Evolutionary conservation across 768 basidiomycete species (phyloP), one percentile per base, ranked within the genome.

Genomic region (Termitomyces sp.): DNA sequence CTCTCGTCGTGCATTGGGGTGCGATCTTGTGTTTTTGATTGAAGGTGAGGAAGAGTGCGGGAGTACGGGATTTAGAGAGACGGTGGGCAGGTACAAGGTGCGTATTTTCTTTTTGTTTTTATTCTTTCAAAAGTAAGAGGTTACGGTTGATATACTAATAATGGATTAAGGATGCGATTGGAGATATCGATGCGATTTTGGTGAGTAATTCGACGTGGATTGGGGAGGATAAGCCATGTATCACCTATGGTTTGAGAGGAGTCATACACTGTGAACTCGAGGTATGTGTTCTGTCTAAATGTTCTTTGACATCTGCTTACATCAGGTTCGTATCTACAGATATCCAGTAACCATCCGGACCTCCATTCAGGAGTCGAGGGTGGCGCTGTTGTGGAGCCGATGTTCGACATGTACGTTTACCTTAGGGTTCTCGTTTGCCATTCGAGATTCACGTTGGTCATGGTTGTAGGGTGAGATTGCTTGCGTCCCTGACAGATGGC

Each of bases 41-140:
- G 97, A 99, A 74, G 97, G 97, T 0, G 96, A 98, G 71, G 97
- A 97, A 71, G 97, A 99, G 72, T 86, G 86, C n/a, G 96, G 96
- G 1, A 96, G 94, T 70, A 73, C 80, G 5, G 94, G 96, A 0
- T 96, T 99, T 68, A 81, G 77, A 43, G 85, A 91, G n/a, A 83
- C 89, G 2, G 89, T 98, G 10, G 68, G 76, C 59, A 82, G 79
- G 59, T 79, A 94, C 73, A 94, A 92, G 84, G 93, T 89, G 11
- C 8, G 58, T 37, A 5, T 34, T 36, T 34, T 49, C 38, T 34
- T 14, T 37, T 5, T 12, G 5, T 3, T 2, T 56, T 20, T 31
- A 25, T n/a, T 47, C 12, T 40, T 17, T 10, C 20, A 17, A 15
- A 14, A 5, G n/a, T 6, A 15, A 6, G 17, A 40, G 17, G 32